Evolutionary conservation across 2,329 filamentous ascomycete species (phyloP), one percentile per base, ranked within the genome.

Genomic region (Talaromyces sp.): DNA sequence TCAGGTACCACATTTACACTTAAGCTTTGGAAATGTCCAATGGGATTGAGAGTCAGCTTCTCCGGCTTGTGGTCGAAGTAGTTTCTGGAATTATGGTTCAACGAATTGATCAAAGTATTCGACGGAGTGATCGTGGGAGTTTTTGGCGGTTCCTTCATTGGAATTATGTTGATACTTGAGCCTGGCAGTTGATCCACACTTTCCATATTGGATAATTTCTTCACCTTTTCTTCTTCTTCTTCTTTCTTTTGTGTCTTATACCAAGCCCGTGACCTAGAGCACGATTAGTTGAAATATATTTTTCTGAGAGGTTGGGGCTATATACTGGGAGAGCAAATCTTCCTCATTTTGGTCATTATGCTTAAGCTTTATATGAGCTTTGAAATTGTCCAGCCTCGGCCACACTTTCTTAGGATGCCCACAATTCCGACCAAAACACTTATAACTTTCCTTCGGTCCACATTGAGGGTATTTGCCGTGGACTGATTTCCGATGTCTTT

Each of bases 311-410:
- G 22, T 13, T 31, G 41, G 4, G 14, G 27, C 14, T 8, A 14
- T 27, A 58, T 78, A 86, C 85, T 71, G 77, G 69, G 75, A 75
- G 59, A 87, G 77, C 7, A 87, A 73, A 1, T 78, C 73, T 0
- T 80, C 72, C 0, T 76, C 69, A 64, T 83, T 74, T 47, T 82
- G 77, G 4, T 82, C 73, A 1, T 73, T 67, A 74, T 97, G 93
- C 71, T 91, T 87, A 11, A 89, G 85, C 59, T 80, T 82, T 54
- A 96, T 83, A 73, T 97, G 93, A 41, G 89, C 87, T 67, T 89
- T 89, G 75, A 97, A 97, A 72, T 97, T 97, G 76, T 97, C 93
- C 60, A 89, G 82, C 24, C 93, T 86, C 0, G 90, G 89, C 91
- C 91, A 97, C 41, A 84, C 79, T 74, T 96, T 96, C 1, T 80